Evolutionary conservation across 495 filamentous ascomycete species (phyloP).

Genomic region (Collariella sp.): DNA sequence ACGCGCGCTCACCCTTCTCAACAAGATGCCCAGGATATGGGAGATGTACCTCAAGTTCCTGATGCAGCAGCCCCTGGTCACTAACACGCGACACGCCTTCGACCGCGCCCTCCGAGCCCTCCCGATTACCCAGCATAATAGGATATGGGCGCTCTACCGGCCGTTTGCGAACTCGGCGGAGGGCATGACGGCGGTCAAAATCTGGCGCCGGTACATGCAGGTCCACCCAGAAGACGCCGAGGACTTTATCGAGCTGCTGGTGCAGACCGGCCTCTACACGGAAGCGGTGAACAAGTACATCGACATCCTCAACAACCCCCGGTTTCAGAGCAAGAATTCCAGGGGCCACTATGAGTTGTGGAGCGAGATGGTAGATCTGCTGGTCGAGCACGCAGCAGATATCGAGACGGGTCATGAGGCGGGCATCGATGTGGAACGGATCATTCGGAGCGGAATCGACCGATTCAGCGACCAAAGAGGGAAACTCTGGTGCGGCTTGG

Average conservation of each 20-base stretch:
- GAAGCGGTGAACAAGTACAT: constrained; percentile 92
- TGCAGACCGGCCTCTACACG: constrained; percentile 75
- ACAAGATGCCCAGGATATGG: constrained; percentile 99
- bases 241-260: constrained; percentile 83
- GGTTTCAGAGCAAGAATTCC: constrained; percentile 83
- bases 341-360: constrained; percentile 95
- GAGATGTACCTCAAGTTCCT: constrained; percentile 94
- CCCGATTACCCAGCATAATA: constrained; percentile 94
- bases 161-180: constrained; percentile 90
- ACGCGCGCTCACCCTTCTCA: constrained; percentile 83
- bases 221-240: constrained; percentile 94
- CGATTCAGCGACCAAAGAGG: constrained; percentile 91
- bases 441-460: constrained; percentile 86
- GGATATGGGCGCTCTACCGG: constrained; percentile 89
- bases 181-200: constrained; percentile 81
- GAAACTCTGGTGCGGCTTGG: constrained; percentile 92
- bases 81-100: constrained; percentile 83
- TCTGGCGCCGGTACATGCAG: constrained; percentile 96
- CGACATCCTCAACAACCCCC: constrained; percentile 84
- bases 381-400: constrained; percentile 84
- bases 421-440: constrained; percentile 86
- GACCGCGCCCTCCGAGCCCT: constrained; percentile 89
- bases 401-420: constrained; percentile 70
- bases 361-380: constrained; percentile 95
- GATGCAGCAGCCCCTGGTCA: constrained; percentile 82